Evolutionary conservation across 768 basidiomycete genomes (phyloP).

Genomic region (Suillus alpinus): DNA sequence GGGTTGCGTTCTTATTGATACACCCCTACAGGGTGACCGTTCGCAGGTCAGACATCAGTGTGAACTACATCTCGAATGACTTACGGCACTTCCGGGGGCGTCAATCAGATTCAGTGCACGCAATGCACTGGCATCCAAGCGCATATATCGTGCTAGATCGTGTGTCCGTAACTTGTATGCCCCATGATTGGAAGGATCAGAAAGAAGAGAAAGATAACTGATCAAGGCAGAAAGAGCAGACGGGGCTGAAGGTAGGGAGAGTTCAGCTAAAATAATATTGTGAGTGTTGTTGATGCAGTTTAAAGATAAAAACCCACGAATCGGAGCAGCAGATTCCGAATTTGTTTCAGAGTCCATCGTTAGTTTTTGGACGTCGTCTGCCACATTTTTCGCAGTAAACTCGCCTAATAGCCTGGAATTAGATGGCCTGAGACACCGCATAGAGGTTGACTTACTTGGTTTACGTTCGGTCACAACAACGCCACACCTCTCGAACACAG

Average conservation of each 20-base stretch:
- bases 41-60: not conserved
- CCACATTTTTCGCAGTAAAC: slow-evolving; percentile 75
- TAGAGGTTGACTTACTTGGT: slow-evolving; percentile 52
- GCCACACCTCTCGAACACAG: slow-evolving; percentile 85
- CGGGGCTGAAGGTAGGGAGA: slow-evolving; percentile 73
- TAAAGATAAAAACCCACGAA: not conserved
- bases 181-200: slow-evolving; percentile 75
- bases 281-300: slow-evolving; percentile 1
- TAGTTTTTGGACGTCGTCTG: slow-evolving; percentile 65
- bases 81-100: slow-evolving; percentile 39
- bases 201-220: slow-evolving; percentile 74
- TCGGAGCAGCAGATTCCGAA: not conserved
- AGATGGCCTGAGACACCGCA: not conserved
- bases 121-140: slow-evolving; percentile 91
- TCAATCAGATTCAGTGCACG: slow-evolving; percentile 86
- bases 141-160: slow-evolving; percentile 93
- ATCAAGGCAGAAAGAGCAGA: slow-evolving; percentile 80
- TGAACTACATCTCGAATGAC: not conserved
- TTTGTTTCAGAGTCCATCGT: slow-evolving; percentile 13
- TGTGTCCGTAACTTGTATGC: slow-evolving; percentile 82
- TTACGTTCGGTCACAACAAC: slow-evolving; percentile 90
- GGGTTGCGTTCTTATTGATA: slow-evolving; percentile 80
- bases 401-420: slow-evolving; percentile 52
- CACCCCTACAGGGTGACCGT: slow-evolving; percentile 40
- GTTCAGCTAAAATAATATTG: slow-evolving; percentile 55